Evolutionary conservation across 2,329 filamentous ascomycete genomes (phyloP), one percentile per base, ranked within the genome.

Genomic region (Dothidotthia symphoricarpi): DNA sequence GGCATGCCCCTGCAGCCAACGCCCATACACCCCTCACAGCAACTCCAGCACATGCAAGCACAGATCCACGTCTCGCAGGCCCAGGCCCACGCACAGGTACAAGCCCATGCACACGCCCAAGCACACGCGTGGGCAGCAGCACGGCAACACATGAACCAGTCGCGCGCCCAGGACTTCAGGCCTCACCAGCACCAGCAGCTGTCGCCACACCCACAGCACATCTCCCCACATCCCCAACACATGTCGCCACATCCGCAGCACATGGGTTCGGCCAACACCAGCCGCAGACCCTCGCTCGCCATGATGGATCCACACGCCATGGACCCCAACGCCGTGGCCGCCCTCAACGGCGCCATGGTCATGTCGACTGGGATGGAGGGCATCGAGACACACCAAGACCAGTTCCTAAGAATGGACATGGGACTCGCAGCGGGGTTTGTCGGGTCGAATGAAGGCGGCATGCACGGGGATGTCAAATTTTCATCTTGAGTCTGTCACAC

Each of bases 131-230:
- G 59, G 58, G 59, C 57, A 24, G 58, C 57, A 11, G 61, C 61
- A 2, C 58, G 59, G 24, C 62, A 67, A 34, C 61, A 65, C 42
- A 63, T 67, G 61, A 63, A 63, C 40, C 61, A 61, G 34, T 63
- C 58, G 30, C 54, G 58, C 22, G 61, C 60, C 45, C 57, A 61
- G 31, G 51, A 61, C 36, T 61, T 53, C 34, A 53, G 57, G 17
- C 51, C 52, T 1, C 60, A 61, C 34, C 55, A 52, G 34, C 59
- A 62, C 26, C 62, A 59, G 16, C 51, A 55, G 26, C 41, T 57
- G 8, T 57, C 54, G 5, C 54, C 54, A 2, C 53, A 55, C 29
- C 36, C 45, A 3, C 25, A 27, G 14, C 51, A 55, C 24, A 41
- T 57, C 8, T 57, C 54, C 3, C 54, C 54, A 3, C 53, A 55